Conservation (phyloP, 1,139 yeast species). For the Pichia sp. region DNA sequence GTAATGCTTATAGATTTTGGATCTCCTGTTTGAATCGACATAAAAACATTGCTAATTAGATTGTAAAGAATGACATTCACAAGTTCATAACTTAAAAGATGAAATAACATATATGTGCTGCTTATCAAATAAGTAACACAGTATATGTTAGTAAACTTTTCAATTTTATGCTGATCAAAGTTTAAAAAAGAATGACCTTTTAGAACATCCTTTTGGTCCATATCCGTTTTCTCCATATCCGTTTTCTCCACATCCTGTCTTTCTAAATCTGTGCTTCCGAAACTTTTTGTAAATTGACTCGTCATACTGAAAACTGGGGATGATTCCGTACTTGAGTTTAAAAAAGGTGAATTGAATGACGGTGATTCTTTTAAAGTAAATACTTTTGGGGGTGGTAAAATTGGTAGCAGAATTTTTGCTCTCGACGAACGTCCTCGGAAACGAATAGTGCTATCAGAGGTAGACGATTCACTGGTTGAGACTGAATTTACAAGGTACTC, state of each 20-base stretch:
- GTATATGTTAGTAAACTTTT: constrained; percentile 4
- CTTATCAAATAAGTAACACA: constrained; percentile 2
- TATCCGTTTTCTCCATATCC: too few relatives aligned
- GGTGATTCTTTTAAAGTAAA: neutral
- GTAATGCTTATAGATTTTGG: neutral
- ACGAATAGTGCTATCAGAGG: neutral
- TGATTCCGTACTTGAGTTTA: neutral
- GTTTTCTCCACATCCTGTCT: neutral
- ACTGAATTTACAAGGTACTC: neutral
- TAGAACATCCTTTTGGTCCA: too few relatives aligned
- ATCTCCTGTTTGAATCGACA: neutral
- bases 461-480: neutral
- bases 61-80: constrained; percentile 5
- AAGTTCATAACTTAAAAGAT: constrained; percentile 5
- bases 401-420: too few relatives aligned
- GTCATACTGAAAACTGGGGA: neutral
- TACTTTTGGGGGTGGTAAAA: neutral
- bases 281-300: too few relatives aligned
- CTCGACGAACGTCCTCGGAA: neutral
- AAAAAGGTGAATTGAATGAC: neutral
- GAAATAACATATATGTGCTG: constrained; percentile 3
- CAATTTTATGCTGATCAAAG: too few relatives aligned
- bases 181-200: too few relatives aligned
- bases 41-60: constrained; percentile 2
- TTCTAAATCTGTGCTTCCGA: neutral